Percentiles rank a stretch among this genome's conserved stretches.
phyloP scores from a whole-genome alignment of 2,329 filamentous ascomycete species.

The Leptodontidium sp. region DNA sequence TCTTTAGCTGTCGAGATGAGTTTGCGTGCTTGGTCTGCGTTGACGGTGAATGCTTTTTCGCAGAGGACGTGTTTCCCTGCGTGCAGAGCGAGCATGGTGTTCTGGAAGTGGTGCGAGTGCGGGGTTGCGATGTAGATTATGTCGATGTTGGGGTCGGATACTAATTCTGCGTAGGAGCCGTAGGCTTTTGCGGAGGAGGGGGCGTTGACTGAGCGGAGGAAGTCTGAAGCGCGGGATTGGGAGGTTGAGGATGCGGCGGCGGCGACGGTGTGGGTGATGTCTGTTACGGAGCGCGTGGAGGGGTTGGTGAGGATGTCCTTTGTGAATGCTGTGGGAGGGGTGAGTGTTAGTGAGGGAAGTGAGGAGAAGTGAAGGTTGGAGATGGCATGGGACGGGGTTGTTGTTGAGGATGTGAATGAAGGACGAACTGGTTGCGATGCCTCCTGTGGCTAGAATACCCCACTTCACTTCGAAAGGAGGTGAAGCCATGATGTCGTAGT shows the following conservation, averaged over 20 bases:
- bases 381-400: not conserved
- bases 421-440: constrained; percentile 47
- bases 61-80: constrained; percentile 75
- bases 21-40: constrained; percentile 68
- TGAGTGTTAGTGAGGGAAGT: not conserved
- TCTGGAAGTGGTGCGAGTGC: constrained; percentile 78
- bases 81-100: constrained; percentile 69
- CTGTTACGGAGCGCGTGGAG: constrained; percentile 62
- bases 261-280: constrained; percentile 68
- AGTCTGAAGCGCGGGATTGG: constrained; percentile 64
- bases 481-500: constrained; percentile 37
- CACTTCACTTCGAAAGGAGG: constrained; percentile 44
- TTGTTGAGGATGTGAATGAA: not conserved
- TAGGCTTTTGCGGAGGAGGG: constrained; percentile 68
- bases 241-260: constrained; percentile 73
- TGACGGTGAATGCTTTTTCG: constrained; percentile 77
- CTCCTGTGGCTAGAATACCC: constrained; percentile 49
- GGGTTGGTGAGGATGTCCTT: constrained; percentile 71
- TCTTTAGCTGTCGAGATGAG: constrained; percentile 66
- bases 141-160: constrained; percentile 69
- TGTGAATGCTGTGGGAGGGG: constrained; percentile 56
- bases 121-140: constrained; percentile 77
- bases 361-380: not conserved
- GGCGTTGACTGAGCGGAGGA: constrained; percentile 64
- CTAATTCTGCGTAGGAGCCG: constrained; percentile 71